These are phyloP conservation scores for Euryodendron excelsum DNA, from an alignment of 148 eudicot species.

Conservation along the genomic window DNA sequence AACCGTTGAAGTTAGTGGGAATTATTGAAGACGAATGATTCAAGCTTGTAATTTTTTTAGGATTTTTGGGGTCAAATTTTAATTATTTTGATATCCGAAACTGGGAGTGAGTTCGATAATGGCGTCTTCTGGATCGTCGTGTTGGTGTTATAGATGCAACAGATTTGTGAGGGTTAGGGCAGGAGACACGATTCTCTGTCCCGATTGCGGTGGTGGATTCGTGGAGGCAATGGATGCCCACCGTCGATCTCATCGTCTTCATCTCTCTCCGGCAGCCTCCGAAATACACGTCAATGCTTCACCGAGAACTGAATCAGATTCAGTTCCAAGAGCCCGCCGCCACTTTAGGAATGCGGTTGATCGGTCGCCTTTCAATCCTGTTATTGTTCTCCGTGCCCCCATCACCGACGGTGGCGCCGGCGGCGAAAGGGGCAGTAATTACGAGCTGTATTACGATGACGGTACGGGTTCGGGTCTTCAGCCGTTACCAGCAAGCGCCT, in stretches of 20 bases:
- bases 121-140: slow-evolving; percentile 25
- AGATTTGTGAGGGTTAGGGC: slow-evolving; percentile 17
- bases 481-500: slow-evolving; percentile 33
- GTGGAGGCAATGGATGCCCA: slow-evolving; percentile 34
- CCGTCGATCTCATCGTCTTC: slow-evolving; percentile 5
- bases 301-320: neutral
- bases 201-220: slow-evolving; percentile 43
- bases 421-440: slow-evolving; percentile 7
- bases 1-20: neutral
- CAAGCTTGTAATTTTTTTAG: no score
- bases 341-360: slow-evolving; percentile 12
- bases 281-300: no score
- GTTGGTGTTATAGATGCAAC: slow-evolving; percentile 50
- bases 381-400: slow-evolving; percentile 43
- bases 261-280: no score
- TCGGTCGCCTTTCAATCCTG: slow-evolving; percentile 34
- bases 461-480: slow-evolving; percentile 34
- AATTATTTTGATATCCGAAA: neutral
- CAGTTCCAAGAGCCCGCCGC: slow-evolving; percentile 4
- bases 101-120: neutral
- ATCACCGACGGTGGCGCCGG: no score
- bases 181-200: slow-evolving; percentile 32
- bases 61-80: no score
- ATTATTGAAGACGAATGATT: no score
- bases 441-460: slow-evolving; percentile 40